Evolutionary conservation across 768 basidiomycete genomes (phyloP), one percentile per base, ranked within the genome.

Genomic region (Boletus patriciae): DNA sequence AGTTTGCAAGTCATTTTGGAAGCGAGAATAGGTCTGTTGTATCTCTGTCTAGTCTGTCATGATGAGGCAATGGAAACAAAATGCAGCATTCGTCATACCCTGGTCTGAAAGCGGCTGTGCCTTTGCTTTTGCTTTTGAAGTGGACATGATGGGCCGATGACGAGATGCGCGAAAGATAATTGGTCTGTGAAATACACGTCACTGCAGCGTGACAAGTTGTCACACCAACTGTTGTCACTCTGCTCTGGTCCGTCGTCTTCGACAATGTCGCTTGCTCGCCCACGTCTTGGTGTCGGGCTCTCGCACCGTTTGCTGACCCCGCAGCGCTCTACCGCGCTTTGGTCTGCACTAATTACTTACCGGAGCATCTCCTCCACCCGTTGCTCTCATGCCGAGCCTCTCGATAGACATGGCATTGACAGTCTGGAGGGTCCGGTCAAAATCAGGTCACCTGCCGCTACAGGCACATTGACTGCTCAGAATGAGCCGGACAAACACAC

Each of bases 1-100:
- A n/a, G 86, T 83, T 71, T 95, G 93, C 29, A 98, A 77, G 47
- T 98, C 96, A 74, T 82, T 90, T 73, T 95, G 90, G 66, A 89
- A 80, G 55, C 87, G 84, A 60, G 86, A 79, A 67, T 91, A 96
- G 42, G 78, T 88, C 74, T 87, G 84, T 73, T 93, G 90, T 55
- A 94, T 83, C 73, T 94, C 92, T 93, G 78, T 78, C 82, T 83
- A 70, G 74, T 74, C 56, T 57, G 66, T 70, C 70, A 78, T 69
- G 74, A 73, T 73, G 72, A 75, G 70, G 55, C 37, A 59, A 68
- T 56, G 63, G 41, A 60, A 42, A 18, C 21, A 46, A 50, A 19
- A 38, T 9, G 25, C 19, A 47, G 7, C 15, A 25, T 52, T 13
- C 34, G 33, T 51, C 80, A 68, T 72, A 92, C 91, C 92, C 78